Evolutionary conservation across 805 yeast species (phyloP), one percentile per base, ranked within the genome.

Genomic region (Brettanomyces nanus): DNA sequence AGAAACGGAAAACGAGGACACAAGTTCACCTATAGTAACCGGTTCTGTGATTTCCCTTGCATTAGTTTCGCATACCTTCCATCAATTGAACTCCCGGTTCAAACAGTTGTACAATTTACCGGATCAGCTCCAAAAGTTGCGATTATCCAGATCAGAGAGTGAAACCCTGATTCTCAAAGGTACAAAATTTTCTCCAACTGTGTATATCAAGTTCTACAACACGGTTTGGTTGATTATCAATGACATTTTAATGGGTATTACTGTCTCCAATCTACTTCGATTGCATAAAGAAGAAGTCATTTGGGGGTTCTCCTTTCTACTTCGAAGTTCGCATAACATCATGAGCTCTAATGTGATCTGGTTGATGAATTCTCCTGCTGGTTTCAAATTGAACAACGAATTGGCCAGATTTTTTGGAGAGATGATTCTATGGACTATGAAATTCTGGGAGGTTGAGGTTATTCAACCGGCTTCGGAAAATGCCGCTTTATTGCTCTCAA

Each of bases 281-380:
- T 37, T 36, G 10, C 34, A 56, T 35, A 55, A 50, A 19, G 28
- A 28, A 4, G 15, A 22, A 1, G 36, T 56, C 18, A 45, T 45
- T 3, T 5, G 13, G 3, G 28, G 25, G 2, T 26, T 48, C 2
- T 33, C 39, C 4, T 9, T 17, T 0, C 9, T 27, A 60, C 19
- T 72, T 65, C 5, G 63, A 61, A 37, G 55, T 61, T 41, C 51
- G 38, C 53, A 55, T 54, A 47, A 1, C 35, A 26, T 9, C 43
- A 58, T 20, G 48, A 60, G 67, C 15, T 43, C 53, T 3, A 54
- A 78, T 28, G 75, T 89, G 3, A 46, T 63, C 0, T 83, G 95
- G 89, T 66, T 92, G 27, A 85, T 87, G 66, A 71, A 77, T 43
- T 83, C 89, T 51, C 98, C 98, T 0, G 95, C 90, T 13, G 98